Evolutionary conservation across 306 rosid genomes (phyloP).

Genomic region (Quercus glauca): DNA sequence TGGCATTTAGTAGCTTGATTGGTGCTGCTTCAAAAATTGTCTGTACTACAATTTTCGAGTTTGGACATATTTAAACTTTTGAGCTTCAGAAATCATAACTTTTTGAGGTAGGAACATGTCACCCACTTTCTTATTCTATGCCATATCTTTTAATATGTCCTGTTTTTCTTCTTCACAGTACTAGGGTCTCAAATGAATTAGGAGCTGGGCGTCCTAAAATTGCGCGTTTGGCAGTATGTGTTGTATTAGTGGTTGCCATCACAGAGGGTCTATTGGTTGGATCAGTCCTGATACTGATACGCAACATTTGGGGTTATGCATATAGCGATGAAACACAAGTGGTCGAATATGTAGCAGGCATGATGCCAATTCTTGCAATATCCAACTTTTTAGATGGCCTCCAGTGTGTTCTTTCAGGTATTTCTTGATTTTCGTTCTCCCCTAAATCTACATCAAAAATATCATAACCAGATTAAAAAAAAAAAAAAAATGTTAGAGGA

Average conservation of each 20-base stretch:
- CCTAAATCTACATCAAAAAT: neutral
- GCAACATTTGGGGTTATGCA: constrained; percentile 73
- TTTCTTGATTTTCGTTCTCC: neutral
- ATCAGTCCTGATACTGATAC: constrained; percentile 39
- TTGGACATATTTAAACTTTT: neutral
- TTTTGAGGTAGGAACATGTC: neutral
- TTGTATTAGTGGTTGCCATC: constrained; percentile 47
- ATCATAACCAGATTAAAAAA: no score
- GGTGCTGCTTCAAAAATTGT: neutral
- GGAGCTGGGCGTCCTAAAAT: constrained; percentile 62
- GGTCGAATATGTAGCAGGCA: constrained; percentile 46
- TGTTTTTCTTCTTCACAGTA: constrained; percentile 35
- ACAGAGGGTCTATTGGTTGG: constrained; percentile 49
- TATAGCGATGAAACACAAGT: constrained; percentile 58
- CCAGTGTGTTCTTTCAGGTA: constrained; percentile 76
- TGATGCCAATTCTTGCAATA: constrained; percentile 64
- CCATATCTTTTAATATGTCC: neutral
- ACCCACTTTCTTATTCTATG: neutral
- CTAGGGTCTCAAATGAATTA: constrained; percentile 74
- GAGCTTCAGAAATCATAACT: neutral
- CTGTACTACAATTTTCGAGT: neutral
- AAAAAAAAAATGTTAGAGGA: no score
- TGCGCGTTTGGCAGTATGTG: constrained; percentile 57
- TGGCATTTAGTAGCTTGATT: neutral
- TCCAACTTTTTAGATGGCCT: constrained; percentile 63